Evolutionary conservation across 495 filamentous ascomycete genomes (phyloP).

Genomic region (Talaromyces stipitatus): DNA sequence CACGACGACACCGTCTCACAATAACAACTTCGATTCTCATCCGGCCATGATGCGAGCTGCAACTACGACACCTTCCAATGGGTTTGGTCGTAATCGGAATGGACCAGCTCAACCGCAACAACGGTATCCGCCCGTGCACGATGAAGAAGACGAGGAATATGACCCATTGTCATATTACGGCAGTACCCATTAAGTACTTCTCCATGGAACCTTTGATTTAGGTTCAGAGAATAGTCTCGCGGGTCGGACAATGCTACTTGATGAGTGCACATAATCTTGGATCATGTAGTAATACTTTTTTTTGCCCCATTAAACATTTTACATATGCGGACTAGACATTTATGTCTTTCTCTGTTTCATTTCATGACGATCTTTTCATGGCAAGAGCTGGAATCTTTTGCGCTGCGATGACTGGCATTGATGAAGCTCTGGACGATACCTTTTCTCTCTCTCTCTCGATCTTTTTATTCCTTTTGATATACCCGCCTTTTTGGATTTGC

Average conservation of each 20-base stretch:
- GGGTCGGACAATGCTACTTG: background rate
- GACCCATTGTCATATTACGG: constrained; percentile 7
- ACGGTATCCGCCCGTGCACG: background rate
- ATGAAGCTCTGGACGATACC: constrained; percentile 1
- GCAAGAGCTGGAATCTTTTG: constrained; percentile 5
- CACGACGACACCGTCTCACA: background rate
- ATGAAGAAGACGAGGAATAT: constrained; percentile 4
- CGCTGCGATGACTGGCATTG: constrained; percentile 2
- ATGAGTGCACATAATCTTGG: background rate
- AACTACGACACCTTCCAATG: constrained; percentile 6
- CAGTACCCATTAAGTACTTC: background rate
- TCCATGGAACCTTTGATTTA: background rate
- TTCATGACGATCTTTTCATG: background rate
- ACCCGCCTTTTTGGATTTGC: background rate
- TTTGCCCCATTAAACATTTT: background rate
- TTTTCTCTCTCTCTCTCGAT: background rate
- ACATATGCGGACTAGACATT: background rate
- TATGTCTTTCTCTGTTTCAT: background rate
- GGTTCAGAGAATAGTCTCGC: background rate
- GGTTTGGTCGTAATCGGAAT: background rate
- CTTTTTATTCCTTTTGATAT: too few species aligned
- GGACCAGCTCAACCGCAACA: background rate
- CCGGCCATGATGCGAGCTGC: background rate
- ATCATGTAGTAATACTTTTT: background rate
- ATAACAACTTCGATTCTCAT: background rate